phyloP scores from a whole-genome alignment of 768 basidiomycete genomes.

The Suillus variegatus region DNA sequence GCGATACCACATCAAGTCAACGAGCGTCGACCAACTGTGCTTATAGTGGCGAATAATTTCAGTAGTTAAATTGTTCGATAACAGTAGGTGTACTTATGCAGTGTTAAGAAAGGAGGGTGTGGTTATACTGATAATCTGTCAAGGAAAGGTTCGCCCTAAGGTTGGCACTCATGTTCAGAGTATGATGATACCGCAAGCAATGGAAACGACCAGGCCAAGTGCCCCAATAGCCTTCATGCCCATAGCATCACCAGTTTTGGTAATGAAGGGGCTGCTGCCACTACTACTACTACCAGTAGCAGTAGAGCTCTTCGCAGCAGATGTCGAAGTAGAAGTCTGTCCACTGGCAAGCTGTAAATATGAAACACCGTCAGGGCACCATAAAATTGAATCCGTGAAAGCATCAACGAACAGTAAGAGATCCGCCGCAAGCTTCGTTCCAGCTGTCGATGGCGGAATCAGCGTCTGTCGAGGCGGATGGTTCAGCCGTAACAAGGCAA shows the following conservation, averaged over 20 bases:
- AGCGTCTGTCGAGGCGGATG: constrained; percentile 8
- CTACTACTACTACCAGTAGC: not conserved
- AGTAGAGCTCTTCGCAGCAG: not conserved
- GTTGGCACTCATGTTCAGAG: constrained; percentile 12
- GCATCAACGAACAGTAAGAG: constrained; percentile 18
- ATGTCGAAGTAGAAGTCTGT: constrained; percentile 7
- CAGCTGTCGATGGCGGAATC: constrained; percentile 14
- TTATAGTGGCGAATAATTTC: not conserved
- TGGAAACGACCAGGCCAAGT: constrained; percentile 10
- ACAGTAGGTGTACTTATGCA: not conserved
- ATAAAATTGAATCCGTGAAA: not conserved
- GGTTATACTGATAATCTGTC: not conserved
- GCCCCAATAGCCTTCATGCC: constrained; percentile 9
- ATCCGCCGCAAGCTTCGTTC: constrained; percentile 19
- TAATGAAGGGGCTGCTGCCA: constrained; percentile 1
- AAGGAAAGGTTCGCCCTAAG: not conserved
- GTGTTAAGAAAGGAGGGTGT: not conserved
- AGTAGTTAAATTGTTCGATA: not conserved
- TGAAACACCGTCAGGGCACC: not conserved
- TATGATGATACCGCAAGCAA: constrained; percentile 15
- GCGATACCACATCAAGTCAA: too few relatives aligned
- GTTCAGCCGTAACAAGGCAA: constrained; percentile 16
- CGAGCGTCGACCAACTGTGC: not conserved
- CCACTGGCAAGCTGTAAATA: not conserved
- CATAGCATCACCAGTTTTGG: constrained; percentile 3